Percentiles rank a stretch among this genome's conserved stretches.
Evolutionary conservation across 2,329 filamentous ascomycete genomes (phyloP).

Genomic region (Ambrosiella cleistominuta): DNA sequence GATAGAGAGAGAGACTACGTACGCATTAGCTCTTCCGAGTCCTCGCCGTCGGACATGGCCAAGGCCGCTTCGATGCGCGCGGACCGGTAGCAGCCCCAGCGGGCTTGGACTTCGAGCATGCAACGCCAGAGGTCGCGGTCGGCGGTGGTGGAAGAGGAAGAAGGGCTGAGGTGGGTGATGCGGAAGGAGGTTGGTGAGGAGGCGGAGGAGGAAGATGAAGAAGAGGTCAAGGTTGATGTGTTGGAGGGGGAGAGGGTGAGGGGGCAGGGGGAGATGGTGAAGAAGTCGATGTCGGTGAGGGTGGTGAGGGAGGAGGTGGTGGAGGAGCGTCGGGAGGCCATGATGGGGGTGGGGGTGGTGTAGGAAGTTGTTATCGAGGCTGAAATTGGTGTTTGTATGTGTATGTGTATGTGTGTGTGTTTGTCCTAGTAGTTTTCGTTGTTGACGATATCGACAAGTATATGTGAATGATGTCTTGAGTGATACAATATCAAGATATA

Average conservation of each 20-base stretch:
- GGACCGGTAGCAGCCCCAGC: constrained; percentile 32
- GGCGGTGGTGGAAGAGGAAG: not conserved
- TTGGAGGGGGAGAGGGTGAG: not conserved
- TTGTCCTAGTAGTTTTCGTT: too few species aligned
- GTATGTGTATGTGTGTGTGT: too few species aligned
- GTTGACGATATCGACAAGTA: too few species aligned
- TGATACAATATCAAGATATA: too few species aligned
- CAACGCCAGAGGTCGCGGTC: constrained; percentile 26
- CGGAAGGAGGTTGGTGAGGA: not conserved
- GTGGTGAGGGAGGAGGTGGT: not conserved
- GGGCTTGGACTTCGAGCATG: constrained; percentile 30
- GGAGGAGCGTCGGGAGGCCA: constrained; percentile 5
- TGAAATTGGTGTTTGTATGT: not conserved
- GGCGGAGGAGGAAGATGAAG: not conserved
- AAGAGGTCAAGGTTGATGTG: not conserved
- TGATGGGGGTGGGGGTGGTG: not conserved
- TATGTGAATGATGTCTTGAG: too few species aligned
- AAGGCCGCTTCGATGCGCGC: constrained; percentile 30
- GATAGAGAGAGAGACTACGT: constrained; percentile 16
- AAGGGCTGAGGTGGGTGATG: not conserved
- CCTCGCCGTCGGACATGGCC: constrained; percentile 17
- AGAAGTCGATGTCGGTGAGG: constrained; percentile 8
- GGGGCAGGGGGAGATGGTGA: constrained; percentile 11
- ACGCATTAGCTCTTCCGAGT: constrained; percentile 28
- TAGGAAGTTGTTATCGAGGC: not conserved